phyloP scores from a whole-genome alignment of 1,139 yeast genomes.

The Geotrichum siamense region DNA sequence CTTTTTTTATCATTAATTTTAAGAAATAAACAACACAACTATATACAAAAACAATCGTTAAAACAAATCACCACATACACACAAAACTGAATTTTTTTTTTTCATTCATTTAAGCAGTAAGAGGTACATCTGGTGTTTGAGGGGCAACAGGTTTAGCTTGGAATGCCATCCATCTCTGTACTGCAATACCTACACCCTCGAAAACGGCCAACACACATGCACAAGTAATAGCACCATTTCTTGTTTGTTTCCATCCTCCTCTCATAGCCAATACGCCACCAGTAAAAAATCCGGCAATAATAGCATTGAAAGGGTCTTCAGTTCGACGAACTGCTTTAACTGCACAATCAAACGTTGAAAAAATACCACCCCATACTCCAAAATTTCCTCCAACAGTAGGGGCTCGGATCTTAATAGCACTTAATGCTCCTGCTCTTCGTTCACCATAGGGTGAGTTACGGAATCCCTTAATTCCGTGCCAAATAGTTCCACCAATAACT shows the following conservation, averaged over 20 bases:
- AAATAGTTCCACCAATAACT: constrained; percentile 91
- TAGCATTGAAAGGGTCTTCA: constrained; percentile 98
- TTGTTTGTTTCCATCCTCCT: constrained; percentile 97
- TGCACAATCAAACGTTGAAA: constrained; percentile 90
- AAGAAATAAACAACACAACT: no score
- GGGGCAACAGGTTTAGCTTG: constrained; percentile 61
- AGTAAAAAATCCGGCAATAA: constrained; percentile 95
- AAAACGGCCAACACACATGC: constrained; percentile 93
- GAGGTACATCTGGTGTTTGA: constrained; percentile 32
- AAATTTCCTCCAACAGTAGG: constrained; percentile 99
- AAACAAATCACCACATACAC: not conserved
- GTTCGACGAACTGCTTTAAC: constrained; percentile 93
- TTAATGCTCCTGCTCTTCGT: constrained; percentile 79
- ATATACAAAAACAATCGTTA: constrained; percentile 1
- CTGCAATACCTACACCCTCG: constrained; percentile 97
- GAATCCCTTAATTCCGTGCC: constrained; percentile 99
- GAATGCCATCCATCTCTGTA: constrained; percentile 83
- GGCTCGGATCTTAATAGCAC: constrained; percentile 92
- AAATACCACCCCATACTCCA: constrained; percentile 99
- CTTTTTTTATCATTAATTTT: no score
- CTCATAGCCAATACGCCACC: constrained; percentile 98
- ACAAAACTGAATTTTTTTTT: not conserved
- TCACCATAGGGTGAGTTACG: constrained; percentile 94
- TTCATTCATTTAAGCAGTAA: constrained; percentile 25
- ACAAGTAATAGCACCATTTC: constrained; percentile 96